phyloP scores from a whole-genome alignment of 495 filamentous ascomycete genomes.

The Penicillium goetzii region DNA sequence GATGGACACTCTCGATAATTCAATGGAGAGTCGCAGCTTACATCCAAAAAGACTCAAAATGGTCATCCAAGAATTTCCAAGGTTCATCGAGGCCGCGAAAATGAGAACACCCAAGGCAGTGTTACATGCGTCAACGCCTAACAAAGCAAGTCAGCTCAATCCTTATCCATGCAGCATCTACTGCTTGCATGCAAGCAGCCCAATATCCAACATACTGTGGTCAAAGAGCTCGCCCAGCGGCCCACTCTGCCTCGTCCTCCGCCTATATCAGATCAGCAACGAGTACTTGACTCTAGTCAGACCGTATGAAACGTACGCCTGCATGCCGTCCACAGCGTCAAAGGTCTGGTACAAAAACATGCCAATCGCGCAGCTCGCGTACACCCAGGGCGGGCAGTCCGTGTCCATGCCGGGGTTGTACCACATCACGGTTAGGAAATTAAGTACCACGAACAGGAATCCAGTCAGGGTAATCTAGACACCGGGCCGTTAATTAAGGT shows the following conservation, averaged over 20 bases:
- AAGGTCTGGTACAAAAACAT: conserved; percentile 98
- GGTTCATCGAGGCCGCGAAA: conserved; percentile 87
- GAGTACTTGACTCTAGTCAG: conserved; percentile 4
- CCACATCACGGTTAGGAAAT: conserved; percentile 92
- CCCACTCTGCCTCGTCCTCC: conserved; percentile 89
- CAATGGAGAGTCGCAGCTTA: conserved; percentile 38
- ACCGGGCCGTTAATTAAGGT: not conserved
- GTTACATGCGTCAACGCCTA: conserved; percentile 91
- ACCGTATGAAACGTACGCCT: conserved; percentile 65
- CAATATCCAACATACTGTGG: conserved; percentile 64
- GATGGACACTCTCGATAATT: not conserved
- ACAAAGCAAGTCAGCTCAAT: not conserved
- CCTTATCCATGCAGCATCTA: not conserved
- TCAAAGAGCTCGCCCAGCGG: conserved; percentile 96
- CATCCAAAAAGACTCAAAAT: conserved; percentile 82
- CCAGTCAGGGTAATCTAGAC: conserved; percentile 82
- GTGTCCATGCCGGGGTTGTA: conserved; percentile 94
- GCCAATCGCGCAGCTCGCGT: conserved; percentile 85
- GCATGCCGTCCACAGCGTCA: conserved; percentile 93
- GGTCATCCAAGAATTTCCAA: conserved; percentile 91
- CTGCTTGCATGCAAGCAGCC: not conserved
- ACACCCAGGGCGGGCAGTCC: conserved; percentile 94
- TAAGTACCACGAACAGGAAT: conserved; percentile 88
- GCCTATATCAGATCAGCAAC: conserved; percentile 49
- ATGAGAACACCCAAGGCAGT: conserved; percentile 91